Percentiles rank a stretch among this genome's conserved stretches.
These are phyloP conservation scores for Ceratobasidium papillatum DNA, from an alignment of 1,284 basidiomycete genomes.

Conservation along the genomic window DNA sequence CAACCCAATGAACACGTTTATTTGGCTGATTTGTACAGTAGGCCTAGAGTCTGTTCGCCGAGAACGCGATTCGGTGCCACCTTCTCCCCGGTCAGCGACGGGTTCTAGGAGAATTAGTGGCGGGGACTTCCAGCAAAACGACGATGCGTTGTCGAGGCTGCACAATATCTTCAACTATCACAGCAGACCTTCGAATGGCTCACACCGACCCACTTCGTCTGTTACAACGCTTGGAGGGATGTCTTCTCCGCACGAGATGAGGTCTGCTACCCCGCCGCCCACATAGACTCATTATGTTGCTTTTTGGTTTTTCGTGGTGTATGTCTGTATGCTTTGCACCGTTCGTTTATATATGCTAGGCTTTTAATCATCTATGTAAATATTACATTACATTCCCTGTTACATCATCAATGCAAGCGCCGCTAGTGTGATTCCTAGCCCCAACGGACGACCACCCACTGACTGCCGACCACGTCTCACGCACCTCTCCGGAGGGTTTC, in stretches of 20 bases:
- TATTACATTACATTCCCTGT: neutral
- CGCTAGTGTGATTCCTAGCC: constrained; percentile 12
- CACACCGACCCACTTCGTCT: constrained; percentile 26
- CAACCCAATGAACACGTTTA: neutral
- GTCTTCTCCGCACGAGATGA: constrained; percentile 10
- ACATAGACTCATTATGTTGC: constrained; percentile 16
- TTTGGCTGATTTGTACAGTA: constrained; percentile 48
- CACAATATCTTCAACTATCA: constrained; percentile 83
- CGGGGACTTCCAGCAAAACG: constrained; percentile 55
- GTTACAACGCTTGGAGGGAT: constrained; percentile 36
- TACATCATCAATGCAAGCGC: constrained; percentile 2
- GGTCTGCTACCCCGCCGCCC: constrained; percentile 24
- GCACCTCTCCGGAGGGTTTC: constrained; percentile 1
- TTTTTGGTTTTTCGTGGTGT: constrained; percentile 7
- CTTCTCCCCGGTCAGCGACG: constrained; percentile 44
- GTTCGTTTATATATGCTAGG: constrained; percentile 1
- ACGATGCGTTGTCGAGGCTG: constrained; percentile 69
- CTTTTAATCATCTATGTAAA: constrained; percentile 29
- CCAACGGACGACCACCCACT: constrained; percentile 19
- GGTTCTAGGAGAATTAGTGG: constrained; percentile 47
- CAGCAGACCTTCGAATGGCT: constrained; percentile 23
- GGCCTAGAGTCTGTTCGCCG: constrained; percentile 70
- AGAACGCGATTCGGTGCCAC: constrained; percentile 45
- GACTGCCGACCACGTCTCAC: constrained; percentile 1
- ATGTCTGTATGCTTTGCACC: constrained; percentile 27